Conservation (phyloP, 495 filamentous ascomycete genomes). For the Baudoinia panamericana region DNA sequence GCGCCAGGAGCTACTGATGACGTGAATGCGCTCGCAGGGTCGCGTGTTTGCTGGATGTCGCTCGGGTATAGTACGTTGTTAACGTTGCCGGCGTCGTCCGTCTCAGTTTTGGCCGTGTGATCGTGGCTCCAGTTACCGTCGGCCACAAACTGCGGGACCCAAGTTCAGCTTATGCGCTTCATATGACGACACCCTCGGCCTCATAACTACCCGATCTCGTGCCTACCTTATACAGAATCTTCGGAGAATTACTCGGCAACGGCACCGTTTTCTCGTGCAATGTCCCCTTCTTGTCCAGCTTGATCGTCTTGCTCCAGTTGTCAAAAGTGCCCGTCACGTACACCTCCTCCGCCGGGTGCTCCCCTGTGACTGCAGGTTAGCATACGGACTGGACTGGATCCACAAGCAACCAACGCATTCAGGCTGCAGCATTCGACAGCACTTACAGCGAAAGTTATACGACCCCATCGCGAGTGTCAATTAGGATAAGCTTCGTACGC, state of each 20-base stretch:
- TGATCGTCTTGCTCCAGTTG: constrained; percentile 73
- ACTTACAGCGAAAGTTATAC: constrained; percentile 2
- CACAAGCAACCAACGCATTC: neutral
- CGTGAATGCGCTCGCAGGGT: constrained; percentile 34
- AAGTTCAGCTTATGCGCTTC: no score
- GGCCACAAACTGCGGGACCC: constrained; percentile 64
- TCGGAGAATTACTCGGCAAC: constrained; percentile 47
- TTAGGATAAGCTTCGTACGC: no score
- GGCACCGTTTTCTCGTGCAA: constrained; percentile 65
- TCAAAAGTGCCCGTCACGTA: constrained; percentile 95
- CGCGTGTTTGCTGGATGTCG: constrained; percentile 38
- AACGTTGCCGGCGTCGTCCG: constrained; percentile 60
- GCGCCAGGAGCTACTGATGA: constrained; percentile 57
- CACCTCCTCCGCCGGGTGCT: constrained; percentile 47
- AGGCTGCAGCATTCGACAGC: neutral
- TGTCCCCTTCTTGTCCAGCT: constrained; percentile 59
- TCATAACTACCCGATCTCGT: neutral
- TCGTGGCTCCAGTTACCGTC: constrained; percentile 79
- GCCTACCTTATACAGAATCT: constrained; percentile 44
- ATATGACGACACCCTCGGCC: no score
- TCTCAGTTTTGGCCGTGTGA: constrained; percentile 61
- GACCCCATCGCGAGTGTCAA: neutral
- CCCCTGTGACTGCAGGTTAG: neutral
- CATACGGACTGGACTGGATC: neutral
- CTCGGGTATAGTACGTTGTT: constrained; percentile 80